Evolutionary conservation across 805 yeast species (phyloP).

Genomic region (Ogataea sp.): DNA sequence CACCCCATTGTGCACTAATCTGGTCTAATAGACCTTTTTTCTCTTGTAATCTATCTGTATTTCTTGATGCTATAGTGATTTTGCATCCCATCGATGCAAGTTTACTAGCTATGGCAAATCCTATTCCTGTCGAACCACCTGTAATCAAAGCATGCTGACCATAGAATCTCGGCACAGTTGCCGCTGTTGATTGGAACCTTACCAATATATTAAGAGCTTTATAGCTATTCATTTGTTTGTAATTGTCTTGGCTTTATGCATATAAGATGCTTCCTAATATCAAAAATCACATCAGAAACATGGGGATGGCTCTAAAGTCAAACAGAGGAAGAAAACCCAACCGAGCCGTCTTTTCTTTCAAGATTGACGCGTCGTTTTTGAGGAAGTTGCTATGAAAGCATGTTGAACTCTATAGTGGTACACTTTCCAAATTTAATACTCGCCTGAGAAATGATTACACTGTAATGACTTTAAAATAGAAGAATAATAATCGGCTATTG

Average conservation of each 20-base stretch:
- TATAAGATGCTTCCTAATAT: background rate
- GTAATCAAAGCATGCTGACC: conserved; percentile 41
- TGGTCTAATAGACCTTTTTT: conserved; percentile 14
- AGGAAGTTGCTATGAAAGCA: too few relatives aligned
- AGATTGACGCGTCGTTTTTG: too few relatives aligned
- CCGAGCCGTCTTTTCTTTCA: too few relatives aligned
- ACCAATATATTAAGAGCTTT: too few relatives aligned
- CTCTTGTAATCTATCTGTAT: conserved; percentile 26
- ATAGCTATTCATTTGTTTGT: background rate
- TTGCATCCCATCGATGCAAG: conserved; percentile 46
- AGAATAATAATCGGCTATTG: too few relatives aligned
- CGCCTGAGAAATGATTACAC: too few relatives aligned
- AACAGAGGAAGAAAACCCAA: background rate
- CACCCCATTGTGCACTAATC: conserved; percentile 7
- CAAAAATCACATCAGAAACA: too few relatives aligned
- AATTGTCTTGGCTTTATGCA: background rate
- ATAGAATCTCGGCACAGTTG: background rate
- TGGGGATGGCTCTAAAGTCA: background rate
- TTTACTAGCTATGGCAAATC: conserved; percentile 42
- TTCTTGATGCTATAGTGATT: conserved; percentile 44
- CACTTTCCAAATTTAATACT: too few relatives aligned
- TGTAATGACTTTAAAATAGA: too few relatives aligned
- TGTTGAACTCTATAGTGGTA: too few relatives aligned
- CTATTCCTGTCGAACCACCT: conserved; percentile 68
- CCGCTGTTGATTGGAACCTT: background rate